Conservation (phyloP, 495 filamentous ascomycete genomes). For the Neurospora sublineolata region DNA sequence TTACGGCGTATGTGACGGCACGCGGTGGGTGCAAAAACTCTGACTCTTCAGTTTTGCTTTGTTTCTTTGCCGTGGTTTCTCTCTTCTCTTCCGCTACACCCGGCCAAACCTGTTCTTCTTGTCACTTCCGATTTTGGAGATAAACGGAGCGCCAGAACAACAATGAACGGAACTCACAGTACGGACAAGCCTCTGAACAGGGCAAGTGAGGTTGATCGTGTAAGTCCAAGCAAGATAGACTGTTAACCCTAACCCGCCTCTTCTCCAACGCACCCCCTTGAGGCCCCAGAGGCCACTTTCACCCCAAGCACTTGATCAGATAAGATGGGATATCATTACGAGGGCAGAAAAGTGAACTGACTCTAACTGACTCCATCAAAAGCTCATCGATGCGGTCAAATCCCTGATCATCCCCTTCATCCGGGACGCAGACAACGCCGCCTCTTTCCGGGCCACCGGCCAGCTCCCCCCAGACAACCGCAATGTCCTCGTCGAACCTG, state of each 20-base stretch:
- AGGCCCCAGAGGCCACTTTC: neutral
- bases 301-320: too few relatives aligned
- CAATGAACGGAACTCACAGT: constrained; percentile 13
- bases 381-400: constrained; percentile 68
- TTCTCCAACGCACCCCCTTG: neutral
- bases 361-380: neutral
- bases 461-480: constrained; percentile 40
- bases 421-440: constrained; percentile 57
- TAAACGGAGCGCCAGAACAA: neutral
- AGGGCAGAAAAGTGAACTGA: neutral
- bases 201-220: constrained; percentile 31
- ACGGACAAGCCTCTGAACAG: constrained; percentile 13
- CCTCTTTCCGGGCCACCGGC: constrained; percentile 35
- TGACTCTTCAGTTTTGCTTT: neutral
- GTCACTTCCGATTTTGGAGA: neutral
- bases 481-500: constrained; percentile 57
- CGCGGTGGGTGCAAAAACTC: neutral
- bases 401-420: constrained; percentile 70
- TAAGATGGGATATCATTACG: neutral
- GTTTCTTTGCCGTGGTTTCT: neutral
- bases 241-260: neutral
- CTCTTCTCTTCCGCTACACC: neutral
- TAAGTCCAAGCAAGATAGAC: constrained; percentile 21
- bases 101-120: constrained; percentile 1
- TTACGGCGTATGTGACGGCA: neutral